Conservation (phyloP, 768 basidiomycete species). For the Megacollybia marginata region DNA sequence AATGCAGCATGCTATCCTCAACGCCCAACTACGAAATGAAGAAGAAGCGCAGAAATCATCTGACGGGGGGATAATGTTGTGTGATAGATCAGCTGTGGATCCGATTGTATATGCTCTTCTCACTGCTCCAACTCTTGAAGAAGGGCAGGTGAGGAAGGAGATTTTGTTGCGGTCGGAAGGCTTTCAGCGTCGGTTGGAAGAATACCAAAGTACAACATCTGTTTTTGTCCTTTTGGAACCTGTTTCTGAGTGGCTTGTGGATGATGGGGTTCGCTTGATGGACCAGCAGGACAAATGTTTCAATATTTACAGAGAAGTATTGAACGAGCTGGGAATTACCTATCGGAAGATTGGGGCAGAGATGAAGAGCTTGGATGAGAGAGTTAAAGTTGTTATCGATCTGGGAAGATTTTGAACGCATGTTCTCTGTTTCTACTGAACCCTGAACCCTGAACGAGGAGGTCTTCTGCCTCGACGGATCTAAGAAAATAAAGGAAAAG, state of each 20-base stretch:
- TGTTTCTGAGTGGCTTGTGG: conserved; percentile 51
- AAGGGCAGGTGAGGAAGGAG: conserved; percentile 26
- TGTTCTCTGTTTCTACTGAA: too few species aligned
- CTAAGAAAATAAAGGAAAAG: too few species aligned
- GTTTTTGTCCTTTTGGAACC: conserved; percentile 48
- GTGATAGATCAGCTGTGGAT: conserved; percentile 61
- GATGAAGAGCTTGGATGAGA: conserved; percentile 31
- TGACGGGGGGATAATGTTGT: conserved; percentile 29
- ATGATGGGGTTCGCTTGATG: conserved; percentile 55
- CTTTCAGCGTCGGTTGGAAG: conserved; percentile 34
- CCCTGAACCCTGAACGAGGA: too few species aligned
- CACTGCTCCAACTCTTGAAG: conserved; percentile 28
- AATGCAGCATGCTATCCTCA: conserved; percentile 62
- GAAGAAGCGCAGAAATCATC: conserved; percentile 12
- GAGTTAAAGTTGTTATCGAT: conserved; percentile 14
- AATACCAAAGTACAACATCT: conserved; percentile 31
- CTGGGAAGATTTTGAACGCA: not conserved
- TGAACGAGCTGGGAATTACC: conserved; percentile 34
- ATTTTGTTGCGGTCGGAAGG: conserved; percentile 25
- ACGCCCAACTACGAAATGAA: conserved; percentile 45
- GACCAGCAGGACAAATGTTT: conserved; percentile 38
- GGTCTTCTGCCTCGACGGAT: too few species aligned
- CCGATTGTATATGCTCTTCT: conserved; percentile 55
- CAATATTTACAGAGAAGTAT: conserved; percentile 28
- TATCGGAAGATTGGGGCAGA: conserved; percentile 40